Base-by-base conservation (phyloP, 2,329 filamentous ascomycete genomes). In the Geosmithia flava region DNA sequence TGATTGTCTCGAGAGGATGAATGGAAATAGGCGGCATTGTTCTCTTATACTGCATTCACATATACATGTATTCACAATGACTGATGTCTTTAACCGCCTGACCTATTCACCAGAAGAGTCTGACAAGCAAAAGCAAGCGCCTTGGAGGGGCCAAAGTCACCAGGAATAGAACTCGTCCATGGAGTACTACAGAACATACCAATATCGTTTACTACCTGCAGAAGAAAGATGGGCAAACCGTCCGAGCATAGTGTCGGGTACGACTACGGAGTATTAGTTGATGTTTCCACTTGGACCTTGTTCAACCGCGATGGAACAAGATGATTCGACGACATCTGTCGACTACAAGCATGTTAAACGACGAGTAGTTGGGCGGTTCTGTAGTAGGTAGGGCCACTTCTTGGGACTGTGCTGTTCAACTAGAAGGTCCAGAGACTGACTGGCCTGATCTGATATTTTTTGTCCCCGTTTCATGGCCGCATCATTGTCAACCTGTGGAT, bases 31-130 rank as follows among this genome's bases (percentile, higher is more conserved):
- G 46, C 41, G 39, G 33, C 42, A 41, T 45, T 44, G 50, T 49
- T 51, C 50, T 51, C 49, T 47, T 49, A 51, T 51, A 51, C 15
- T 19, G n/a, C n/a, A n/a, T n/a, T n/a, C n/a, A n/a, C n/a, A n/a
- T 27, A 27, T 27, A 27, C 23, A 27, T 27, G 8, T 27, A 27
- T 27, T 27, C 23, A 27, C 23, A 5, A 5, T 27, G 23, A 27
- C n/a, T n/a, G 23, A 27, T 27, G 8, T 27, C 23, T 27, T 27
- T 27, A 27, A 4, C 23, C 4, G 4, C 23, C 23, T 27, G 23
- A 27, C 23, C 23, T 4, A 27, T 27, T 27, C 23, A 27, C 23
- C 23, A 27, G 23, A 5, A n/a, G 4, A 27, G 23, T 27, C 23
- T 27, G 23, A 27, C 23, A 8, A 27, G 23, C 23, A 27, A n/a